Conservation (phyloP, 1,139 yeast genomes). For the Lodderomyces metapsilosis region DNA sequence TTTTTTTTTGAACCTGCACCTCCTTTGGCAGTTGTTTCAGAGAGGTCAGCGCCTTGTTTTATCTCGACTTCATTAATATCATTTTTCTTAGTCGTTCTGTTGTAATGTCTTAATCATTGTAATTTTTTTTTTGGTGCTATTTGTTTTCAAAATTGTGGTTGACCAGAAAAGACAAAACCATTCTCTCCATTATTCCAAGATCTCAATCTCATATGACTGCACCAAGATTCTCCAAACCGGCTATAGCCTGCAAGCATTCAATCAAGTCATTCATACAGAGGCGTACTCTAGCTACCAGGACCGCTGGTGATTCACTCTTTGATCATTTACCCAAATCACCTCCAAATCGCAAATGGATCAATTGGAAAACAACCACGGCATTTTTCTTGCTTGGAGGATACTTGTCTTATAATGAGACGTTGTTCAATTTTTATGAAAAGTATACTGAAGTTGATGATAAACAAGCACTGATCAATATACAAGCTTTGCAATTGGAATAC, state of each 20-base stretch:
- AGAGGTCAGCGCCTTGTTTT: no score
- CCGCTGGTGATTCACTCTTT: conserved; percentile 36
- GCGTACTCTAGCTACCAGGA: conserved; percentile 23
- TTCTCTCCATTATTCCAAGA: no score
- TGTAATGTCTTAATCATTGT: no score
- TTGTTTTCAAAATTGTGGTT: no score
- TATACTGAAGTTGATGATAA: conserved; percentile 23
- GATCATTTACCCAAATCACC: conserved; percentile 27
- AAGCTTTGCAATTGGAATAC: conserved; percentile 37
- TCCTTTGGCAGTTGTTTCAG: no score
- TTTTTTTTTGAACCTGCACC: conserved; percentile 20
- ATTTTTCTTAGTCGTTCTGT: no score
- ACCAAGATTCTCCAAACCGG: not conserved
- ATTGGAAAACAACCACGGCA: conserved; percentile 30
- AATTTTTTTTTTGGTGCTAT: no score
- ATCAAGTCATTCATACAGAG: conserved; percentile 1
- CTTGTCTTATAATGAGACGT: conserved; percentile 35
- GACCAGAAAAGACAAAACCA: no score
- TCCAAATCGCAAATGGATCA: conserved; percentile 26
- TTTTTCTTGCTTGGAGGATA: conserved; percentile 31
- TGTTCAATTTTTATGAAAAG: conserved; percentile 33
- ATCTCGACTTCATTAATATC: no score
- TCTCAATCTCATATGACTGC: not conserved
- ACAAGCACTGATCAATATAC: conserved; percentile 12
- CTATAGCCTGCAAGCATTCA: not conserved